phyloP scores from a whole-genome alignment of 805 yeast species.

The Kodamaea kakaduensis region DNA sequence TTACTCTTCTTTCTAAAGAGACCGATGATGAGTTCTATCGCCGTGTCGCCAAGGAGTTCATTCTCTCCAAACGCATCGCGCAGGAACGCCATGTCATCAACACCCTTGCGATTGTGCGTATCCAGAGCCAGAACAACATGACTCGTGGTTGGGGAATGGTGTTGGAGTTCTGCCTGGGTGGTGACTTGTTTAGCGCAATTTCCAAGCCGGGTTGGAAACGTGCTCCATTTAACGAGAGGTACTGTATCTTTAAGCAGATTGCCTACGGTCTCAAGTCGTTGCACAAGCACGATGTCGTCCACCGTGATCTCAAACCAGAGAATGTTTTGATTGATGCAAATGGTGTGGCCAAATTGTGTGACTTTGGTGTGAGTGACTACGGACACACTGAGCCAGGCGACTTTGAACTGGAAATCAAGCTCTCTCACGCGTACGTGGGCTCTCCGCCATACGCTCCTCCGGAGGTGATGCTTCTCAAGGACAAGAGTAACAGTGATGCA shows the following conservation, averaged over 20 bases:
- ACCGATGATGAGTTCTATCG: slow-evolving; percentile 59
- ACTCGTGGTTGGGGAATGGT: slow-evolving; percentile 76
- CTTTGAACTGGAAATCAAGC: slow-evolving; percentile 36
- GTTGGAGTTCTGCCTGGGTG: slow-evolving; percentile 57
- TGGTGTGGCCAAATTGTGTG: slow-evolving; percentile 67
- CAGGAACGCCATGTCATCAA: slow-evolving; percentile 59
- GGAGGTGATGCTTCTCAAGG: slow-evolving; percentile 57
- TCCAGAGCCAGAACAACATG: slow-evolving; percentile 51
- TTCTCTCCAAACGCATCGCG: slow-evolving; percentile 52
- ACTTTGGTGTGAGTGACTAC: slow-evolving; percentile 71
- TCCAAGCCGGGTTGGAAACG: slow-evolving; percentile 58
- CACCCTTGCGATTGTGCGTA: slow-evolving; percentile 50
- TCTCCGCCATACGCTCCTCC: slow-evolving; percentile 83
- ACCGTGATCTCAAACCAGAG: slow-evolving; percentile 73
- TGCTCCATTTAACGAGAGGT: slow-evolving; percentile 47
- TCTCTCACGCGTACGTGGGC: slow-evolving; percentile 55
- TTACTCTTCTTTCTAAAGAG: slow-evolving; percentile 58
- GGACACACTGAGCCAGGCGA: slow-evolving; percentile 55
- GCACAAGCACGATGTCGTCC: slow-evolving; percentile 65
- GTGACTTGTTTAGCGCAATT: slow-evolving; percentile 58
- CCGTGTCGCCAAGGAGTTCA: slow-evolving; percentile 60
- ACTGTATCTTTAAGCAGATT: slow-evolving; percentile 67
- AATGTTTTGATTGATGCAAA: slow-evolving; percentile 55
- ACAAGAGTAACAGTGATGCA: slow-evolving; percentile 25
- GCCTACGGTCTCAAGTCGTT: slow-evolving; percentile 57